Conservation (phyloP, 768 basidiomycete genomes). For the Tylopilus cervinicoccineus region DNA sequence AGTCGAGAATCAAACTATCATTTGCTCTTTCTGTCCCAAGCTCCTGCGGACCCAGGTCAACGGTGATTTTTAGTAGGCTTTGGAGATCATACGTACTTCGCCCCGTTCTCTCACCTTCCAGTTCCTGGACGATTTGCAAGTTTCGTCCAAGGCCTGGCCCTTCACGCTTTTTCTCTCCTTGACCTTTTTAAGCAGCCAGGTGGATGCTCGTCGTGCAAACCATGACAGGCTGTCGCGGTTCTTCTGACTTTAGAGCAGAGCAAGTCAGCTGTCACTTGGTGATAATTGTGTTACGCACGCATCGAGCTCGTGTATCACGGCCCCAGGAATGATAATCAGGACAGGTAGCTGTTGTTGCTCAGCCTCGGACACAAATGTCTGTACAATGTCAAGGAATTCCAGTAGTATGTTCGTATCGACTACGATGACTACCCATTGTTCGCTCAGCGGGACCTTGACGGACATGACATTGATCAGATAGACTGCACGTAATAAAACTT, state of each 20-base stretch:
- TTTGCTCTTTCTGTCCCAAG: slow-evolving; percentile 43
- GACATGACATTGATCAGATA: neutral
- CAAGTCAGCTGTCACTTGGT: neutral
- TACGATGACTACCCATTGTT: slow-evolving; percentile 48
- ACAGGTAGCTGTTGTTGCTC: slow-evolving; percentile 49
- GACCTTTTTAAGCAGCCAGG: slow-evolving; percentile 62
- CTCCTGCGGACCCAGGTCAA: slow-evolving; percentile 13
- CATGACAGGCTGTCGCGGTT: slow-evolving; percentile 43
- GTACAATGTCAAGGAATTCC: slow-evolving; percentile 59
- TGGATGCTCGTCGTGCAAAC: slow-evolving; percentile 66
- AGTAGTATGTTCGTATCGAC: slow-evolving; percentile 80
- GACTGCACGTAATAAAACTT: neutral
- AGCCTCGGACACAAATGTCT: slow-evolving; percentile 60
- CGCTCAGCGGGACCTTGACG: slow-evolving; percentile 39
- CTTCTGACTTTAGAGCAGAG: slow-evolving; percentile 33
- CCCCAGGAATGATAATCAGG: slow-evolving; percentile 65
- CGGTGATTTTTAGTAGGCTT: neutral
- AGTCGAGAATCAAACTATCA: slow-evolving; percentile 73
- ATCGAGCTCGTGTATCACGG: slow-evolving; percentile 76
- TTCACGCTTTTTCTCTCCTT: slow-evolving; percentile 52
- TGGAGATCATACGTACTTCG: slow-evolving; percentile 33
- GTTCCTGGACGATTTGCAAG: slow-evolving; percentile 54
- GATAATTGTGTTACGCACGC: slow-evolving; percentile 38
- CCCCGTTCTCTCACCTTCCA: slow-evolving; percentile 51
- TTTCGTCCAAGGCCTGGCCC: slow-evolving; percentile 62